These are phyloP conservation scores for Solanum corneliomulleri DNA, from an alignment of 257 asterid genomes.

Conservation along the genomic window DNA sequence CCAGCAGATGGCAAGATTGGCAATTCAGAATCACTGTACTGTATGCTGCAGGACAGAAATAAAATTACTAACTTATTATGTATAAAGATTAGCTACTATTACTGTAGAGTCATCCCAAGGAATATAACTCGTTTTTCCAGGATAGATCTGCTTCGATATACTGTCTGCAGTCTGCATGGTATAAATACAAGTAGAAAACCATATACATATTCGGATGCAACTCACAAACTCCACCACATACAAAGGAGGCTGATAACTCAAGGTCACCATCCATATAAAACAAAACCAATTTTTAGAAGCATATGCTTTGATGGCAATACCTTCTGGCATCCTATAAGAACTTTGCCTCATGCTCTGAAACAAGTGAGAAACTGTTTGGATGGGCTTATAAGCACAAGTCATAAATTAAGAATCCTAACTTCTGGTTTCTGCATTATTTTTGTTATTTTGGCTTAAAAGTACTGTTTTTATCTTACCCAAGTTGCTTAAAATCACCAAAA, in stretches of 20 bases:
- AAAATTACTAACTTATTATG: background rate
- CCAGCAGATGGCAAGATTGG: background rate
- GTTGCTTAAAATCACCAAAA: background rate
- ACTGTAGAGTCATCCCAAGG: background rate
- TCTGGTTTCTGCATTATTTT: background rate
- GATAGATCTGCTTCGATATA: background rate
- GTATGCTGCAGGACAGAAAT: background rate
- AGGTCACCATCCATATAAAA: background rate
- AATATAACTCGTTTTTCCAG: background rate
- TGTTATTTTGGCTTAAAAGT: background rate
- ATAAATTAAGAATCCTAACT: background rate
- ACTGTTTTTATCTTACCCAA: background rate
- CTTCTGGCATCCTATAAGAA: background rate
- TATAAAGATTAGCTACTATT: background rate
- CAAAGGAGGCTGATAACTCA: background rate
- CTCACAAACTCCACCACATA: background rate
- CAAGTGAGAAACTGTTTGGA: background rate
- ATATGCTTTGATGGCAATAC: background rate
- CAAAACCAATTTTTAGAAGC: background rate
- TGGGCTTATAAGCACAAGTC: background rate
- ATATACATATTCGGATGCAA: background rate
- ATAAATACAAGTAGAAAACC: background rate
- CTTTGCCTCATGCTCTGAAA: background rate
- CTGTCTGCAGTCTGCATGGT: background rate
- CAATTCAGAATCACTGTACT: background rate